phyloP scores from a whole-genome alignment of 2,329 filamentous ascomycete genomes.

The Xylariomycetidae sp. region DNA sequence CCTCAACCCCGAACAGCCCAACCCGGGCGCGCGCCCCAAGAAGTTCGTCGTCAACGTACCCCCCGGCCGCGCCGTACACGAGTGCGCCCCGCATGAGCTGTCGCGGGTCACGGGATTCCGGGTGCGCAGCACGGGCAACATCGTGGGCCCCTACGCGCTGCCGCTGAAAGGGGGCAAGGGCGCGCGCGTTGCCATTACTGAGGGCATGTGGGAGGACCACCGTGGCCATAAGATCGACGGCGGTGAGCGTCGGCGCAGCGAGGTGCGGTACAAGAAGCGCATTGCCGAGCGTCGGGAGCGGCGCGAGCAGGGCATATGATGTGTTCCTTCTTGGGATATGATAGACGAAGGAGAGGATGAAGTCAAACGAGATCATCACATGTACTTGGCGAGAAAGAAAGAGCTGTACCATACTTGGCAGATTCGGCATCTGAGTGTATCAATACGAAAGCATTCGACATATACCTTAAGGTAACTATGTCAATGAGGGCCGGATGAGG shows the following conservation, averaged over 20 bases:
- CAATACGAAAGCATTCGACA: no score
- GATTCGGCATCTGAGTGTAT: no score
- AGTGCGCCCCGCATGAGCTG: conserved; percentile 31
- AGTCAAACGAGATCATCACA: no score
- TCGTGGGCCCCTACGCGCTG: conserved; percentile 69
- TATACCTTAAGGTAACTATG: no score
- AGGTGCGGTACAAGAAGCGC: conserved; percentile 81
- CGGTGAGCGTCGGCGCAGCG: conserved; percentile 82
- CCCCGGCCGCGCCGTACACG: conserved; percentile 33
- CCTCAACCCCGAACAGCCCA: conserved; percentile 34
- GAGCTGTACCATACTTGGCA: conserved; percentile 20
- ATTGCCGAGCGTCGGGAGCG: conserved; percentile 70
- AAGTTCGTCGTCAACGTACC: conserved; percentile 53
- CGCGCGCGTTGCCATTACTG: conserved; percentile 63
- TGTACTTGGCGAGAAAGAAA: no score
- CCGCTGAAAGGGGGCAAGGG: conserved; percentile 59
- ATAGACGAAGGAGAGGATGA: conserved; percentile 1
- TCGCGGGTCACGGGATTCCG: conserved; percentile 58
- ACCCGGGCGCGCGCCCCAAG: conserved; percentile 24
- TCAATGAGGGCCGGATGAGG: no score
- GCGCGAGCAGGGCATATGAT: conserved; percentile 30
- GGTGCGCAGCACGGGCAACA: conserved; percentile 60
- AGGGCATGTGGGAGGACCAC: conserved; percentile 90
- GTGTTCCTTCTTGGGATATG: no score
- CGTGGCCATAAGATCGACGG: conserved; percentile 90